phyloP scores from a whole-genome alignment of 2,329 filamentous ascomycete species.

The Trichoderma lentiforme region DNA sequence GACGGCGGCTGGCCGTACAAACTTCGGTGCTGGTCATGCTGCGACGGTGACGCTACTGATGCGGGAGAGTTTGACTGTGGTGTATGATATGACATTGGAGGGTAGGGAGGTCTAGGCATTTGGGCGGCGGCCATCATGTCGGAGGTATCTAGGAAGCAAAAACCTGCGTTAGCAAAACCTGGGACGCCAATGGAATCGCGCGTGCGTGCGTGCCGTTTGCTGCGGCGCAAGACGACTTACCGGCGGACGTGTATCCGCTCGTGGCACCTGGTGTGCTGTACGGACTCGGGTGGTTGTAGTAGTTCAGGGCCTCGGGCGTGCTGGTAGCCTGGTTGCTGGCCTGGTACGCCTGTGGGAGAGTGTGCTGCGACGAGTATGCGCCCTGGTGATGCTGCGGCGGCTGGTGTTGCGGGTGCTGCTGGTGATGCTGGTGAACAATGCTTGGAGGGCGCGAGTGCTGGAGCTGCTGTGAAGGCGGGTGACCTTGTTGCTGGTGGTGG shows the following conservation, averaged over 20 bases:
- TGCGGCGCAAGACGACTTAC: slow-evolving; percentile 49
- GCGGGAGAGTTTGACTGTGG: slow-evolving; percentile 93
- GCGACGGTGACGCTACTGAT: slow-evolving; percentile 84
- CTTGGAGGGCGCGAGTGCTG: slow-evolving; percentile 70
- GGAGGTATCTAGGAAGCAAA: slow-evolving; percentile 47
- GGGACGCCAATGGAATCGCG: slow-evolving; percentile 8
- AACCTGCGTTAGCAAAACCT: slow-evolving; percentile 19
- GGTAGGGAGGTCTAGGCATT: slow-evolving; percentile 76
- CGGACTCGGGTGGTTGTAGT: slow-evolving; percentile 74
- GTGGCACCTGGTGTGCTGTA: slow-evolving; percentile 81
- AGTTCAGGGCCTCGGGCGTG: slow-evolving; percentile 65
- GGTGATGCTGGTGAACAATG: slow-evolving; percentile 70
- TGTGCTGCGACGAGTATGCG: slow-evolving; percentile 66
- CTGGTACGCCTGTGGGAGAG: slow-evolving; percentile 65
- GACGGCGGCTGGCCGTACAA: slow-evolving; percentile 78
- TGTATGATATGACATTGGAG: slow-evolving; percentile 86
- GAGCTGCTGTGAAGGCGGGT: slow-evolving; percentile 62
- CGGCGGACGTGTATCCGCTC: slow-evolving; percentile 82
- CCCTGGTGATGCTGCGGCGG: slow-evolving; percentile 58
- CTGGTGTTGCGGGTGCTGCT: slow-evolving; percentile 60
- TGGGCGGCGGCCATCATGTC: slow-evolving; percentile 65
- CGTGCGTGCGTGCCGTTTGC: slow-evolving; percentile 17
- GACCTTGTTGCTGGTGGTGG: slow-evolving; percentile 70
- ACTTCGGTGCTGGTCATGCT: slow-evolving; percentile 83
- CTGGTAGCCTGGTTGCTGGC: slow-evolving; percentile 59